Evolutionary conservation across 768 basidiomycete genomes (phyloP).

Genomic region (Tricholoma furcatifolium): DNA sequence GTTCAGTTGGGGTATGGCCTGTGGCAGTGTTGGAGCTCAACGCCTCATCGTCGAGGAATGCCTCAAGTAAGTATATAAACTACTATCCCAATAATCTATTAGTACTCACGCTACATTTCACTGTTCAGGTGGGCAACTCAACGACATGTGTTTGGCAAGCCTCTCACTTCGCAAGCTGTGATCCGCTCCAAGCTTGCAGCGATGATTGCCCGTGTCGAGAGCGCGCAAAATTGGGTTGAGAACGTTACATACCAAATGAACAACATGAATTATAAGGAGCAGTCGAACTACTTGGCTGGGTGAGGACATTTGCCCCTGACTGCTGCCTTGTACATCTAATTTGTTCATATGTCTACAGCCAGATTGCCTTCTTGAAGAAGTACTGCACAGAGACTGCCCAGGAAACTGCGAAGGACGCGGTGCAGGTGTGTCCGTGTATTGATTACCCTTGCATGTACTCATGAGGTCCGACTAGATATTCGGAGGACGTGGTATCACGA

Average conservation of each 20-base stretch:
- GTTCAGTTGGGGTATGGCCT: constrained; percentile 16
- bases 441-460: neutral
- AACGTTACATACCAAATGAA: constrained; percentile 85
- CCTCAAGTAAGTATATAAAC: constrained; percentile 50
- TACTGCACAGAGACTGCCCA: constrained; percentile 58
- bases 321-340: neutral
- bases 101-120: neutral
- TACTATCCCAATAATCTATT: neutral
- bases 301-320: constrained; percentile 22
- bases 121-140: constrained; percentile 75
- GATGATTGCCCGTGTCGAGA: constrained; percentile 78
- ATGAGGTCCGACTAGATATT: constrained; percentile 57
- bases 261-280: constrained; percentile 80
- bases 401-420: constrained; percentile 57
- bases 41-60: constrained; percentile 74
- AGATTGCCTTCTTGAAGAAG: constrained; percentile 72
- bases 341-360: constrained; percentile 36
- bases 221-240: constrained; percentile 77
- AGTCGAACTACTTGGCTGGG: constrained; percentile 72
- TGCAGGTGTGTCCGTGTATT: constrained; percentile 24
- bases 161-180: constrained; percentile 76
- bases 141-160: constrained; percentile 88
- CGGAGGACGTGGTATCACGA: constrained; percentile 80
- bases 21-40: constrained; percentile 30
- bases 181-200: constrained; percentile 82